Base-by-base conservation (phyloP, 352 stramenopile species). In the Pythium phragmiticola region DNA sequence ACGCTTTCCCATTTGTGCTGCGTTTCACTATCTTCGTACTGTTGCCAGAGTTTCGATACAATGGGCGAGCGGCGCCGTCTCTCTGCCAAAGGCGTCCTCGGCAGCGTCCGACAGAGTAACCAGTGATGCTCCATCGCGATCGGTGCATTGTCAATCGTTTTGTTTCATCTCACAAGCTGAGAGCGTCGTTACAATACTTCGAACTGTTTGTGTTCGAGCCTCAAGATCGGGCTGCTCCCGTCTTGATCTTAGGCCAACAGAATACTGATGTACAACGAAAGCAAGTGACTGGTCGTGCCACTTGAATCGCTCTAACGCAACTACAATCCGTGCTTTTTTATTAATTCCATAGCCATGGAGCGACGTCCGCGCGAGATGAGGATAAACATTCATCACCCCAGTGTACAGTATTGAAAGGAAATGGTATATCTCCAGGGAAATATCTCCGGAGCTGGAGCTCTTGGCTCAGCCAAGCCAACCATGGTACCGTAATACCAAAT, bases 251-350 rank as follows among this genome's bases (percentile, higher is more conserved):
- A 72, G 53, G 21, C 41, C 4, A 13, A 46, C 14, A 54, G 55
- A 17, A 28, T 19, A 8, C 23, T 41, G 19, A 28, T 14, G 39
- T 54, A 54, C n/a, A 47, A 12, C 51, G 36, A 64, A 45, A 54
- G 54, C 47, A 51, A 41, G 26, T 68, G 41, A 34, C 68, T 62
- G 6, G 11, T 46, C 37, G 50, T 78, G 21, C 71, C 71, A 13
- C 36, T 26, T 30, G 50, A 58, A 21, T 78, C 64, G 68, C 53
- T 75, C 49, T 78, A 67, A 30, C 21, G 68, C 63, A n/a, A 63
- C 72, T 13, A 33, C 23, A n/a, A 28, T 63, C 42, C 75, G 67
- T 19, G 19, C 46, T 14, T 78, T 78, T n/a, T n/a, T n/a, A n/a
- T n/a, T n/a, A n/a, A n/a, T n/a, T n/a, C n/a, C 26, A 68, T 59